Percentiles rank a stretch among this genome's conserved stretches.
These are phyloP conservation scores for Alopecurus myosuroides DNA, from an alignment of 176 grass and related monocot genomes.

Conservation along the genomic window DNA sequence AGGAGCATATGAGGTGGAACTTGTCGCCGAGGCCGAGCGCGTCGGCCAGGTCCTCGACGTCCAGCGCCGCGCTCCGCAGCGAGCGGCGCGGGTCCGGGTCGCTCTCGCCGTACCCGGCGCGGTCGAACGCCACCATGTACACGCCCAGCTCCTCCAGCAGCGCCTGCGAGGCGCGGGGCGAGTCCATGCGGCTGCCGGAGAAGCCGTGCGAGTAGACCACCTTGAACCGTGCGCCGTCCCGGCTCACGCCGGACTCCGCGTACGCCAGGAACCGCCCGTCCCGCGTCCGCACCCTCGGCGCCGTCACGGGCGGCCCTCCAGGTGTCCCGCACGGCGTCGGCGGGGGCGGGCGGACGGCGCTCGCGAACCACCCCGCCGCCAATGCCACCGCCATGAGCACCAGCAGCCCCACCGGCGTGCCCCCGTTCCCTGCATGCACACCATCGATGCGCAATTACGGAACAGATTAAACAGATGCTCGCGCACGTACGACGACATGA, in stretches of 20 bases:
- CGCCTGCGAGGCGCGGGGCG: slow-evolving; percentile 51
- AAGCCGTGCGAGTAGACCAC: slow-evolving; percentile 91
- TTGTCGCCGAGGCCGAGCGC: slow-evolving; percentile 47
- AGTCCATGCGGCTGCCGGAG: slow-evolving; percentile 63
- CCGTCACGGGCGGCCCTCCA: slow-evolving; percentile 68
- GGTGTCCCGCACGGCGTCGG: slow-evolving; percentile 50
- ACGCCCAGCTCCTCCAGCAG: slow-evolving; percentile 61
- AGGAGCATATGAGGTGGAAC: slow-evolving; percentile 65
- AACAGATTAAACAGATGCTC: neutral
- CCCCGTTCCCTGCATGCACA: slow-evolving; percentile 22
- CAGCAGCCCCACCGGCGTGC: slow-evolving; percentile 26
- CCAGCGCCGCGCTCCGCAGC: slow-evolving; percentile 44
- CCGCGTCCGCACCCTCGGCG: slow-evolving; percentile 43
- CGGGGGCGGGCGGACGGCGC: slow-evolving; percentile 39
- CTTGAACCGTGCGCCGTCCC: slow-evolving; percentile 54
- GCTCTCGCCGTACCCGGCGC: slow-evolving; percentile 82
- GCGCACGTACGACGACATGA: neutral
- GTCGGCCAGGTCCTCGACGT: slow-evolving; percentile 73
- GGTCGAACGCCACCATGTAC: slow-evolving; percentile 75
- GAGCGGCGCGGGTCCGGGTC: slow-evolving; percentile 58
- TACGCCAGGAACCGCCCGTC: slow-evolving; percentile 84
- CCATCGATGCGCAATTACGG: neutral
- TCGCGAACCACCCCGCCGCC: slow-evolving; percentile 28
- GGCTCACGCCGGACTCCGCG: slow-evolving; percentile 61
- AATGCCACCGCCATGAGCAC: slow-evolving; percentile 22